phyloP scores from a whole-genome alignment of 306 rosid species.

The Amphicarpaea edgeworthii region DNA sequence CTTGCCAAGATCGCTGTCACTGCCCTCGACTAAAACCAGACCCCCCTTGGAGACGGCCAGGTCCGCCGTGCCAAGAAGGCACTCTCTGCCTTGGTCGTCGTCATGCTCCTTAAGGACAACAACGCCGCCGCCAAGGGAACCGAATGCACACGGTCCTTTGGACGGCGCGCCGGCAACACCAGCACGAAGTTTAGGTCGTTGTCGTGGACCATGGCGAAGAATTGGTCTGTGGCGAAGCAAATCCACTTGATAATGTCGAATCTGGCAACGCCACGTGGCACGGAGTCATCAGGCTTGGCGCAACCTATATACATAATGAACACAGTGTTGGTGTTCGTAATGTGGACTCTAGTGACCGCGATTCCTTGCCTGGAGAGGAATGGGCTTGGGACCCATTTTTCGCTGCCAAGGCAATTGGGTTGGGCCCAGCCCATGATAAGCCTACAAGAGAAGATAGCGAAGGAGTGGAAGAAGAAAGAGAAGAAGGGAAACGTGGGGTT shows the following conservation, averaged over 20 bases:
- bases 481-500: constrained; percentile 78
- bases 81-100: constrained; percentile 55
- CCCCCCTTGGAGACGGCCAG: constrained; percentile 89
- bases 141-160: constrained; percentile 84
- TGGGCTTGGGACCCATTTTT: constrained; percentile 68
- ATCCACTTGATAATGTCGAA: constrained; percentile 77
- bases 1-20: constrained; percentile 79
- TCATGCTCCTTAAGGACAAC: constrained; percentile 71
- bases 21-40: constrained; percentile 63
- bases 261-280: constrained; percentile 76
- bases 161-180: constrained; percentile 56
- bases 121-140: constrained; percentile 63
- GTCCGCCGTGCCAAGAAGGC: constrained; percentile 91
- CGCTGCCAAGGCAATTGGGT: constrained; percentile 55
- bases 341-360: constrained; percentile 89
- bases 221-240: constrained; percentile 92
- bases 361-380: constrained; percentile 90
- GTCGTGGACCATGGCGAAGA: constrained; percentile 76
- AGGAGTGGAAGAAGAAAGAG: constrained; percentile 98
- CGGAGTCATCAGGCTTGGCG: constrained; percentile 64
- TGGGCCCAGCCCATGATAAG: constrained; percentile 86
- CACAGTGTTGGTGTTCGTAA: constrained; percentile 60
- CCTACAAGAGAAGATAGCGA: constrained; percentile 84
- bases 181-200: constrained; percentile 51
- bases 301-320: constrained; percentile 77